Evolutionary conservation across 2,329 filamentous ascomycete species (phyloP), one percentile per base, ranked within the genome.

Genomic region (Sarocladium strictum): DNA sequence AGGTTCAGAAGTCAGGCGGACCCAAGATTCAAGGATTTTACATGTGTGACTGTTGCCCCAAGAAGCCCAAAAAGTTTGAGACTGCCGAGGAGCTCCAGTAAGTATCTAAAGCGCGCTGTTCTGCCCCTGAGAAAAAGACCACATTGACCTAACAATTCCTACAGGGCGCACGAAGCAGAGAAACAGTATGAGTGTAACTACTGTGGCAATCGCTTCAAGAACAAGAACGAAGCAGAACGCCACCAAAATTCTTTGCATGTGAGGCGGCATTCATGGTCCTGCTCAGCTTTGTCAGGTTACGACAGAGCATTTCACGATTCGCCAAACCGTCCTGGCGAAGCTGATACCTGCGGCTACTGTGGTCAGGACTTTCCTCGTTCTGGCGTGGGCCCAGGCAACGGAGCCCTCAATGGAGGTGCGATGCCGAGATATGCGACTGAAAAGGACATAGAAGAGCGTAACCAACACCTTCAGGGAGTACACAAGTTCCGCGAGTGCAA

Each of bases 401-500:
- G 70, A 11, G 63, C 60, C 15, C 58, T 65, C 54, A 62, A 60
- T 47, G 69, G 67, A 53, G 71, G 71, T 23, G 65, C 73, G 49
- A 61, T 65, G 32, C 68, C 67, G 24, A 70, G 72, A 38, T 69
- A 73, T 23, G 71, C 85, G 21, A 96, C 89, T 38, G 87, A 92
- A 4, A 83, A 90, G 53, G 89, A 97, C 66, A 97, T 92, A 92
- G 89, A 96, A 53, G 79, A 84, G 58, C 85, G 94, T 56, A 84
- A 92, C 54, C 86, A 89, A 55, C 94, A 99, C 73, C 75, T 99
- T 54, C 92, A 91, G 65, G 86, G 89, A 63, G 83, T 91, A 59
- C 94, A 99, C 76, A 99, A 99, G 68, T 99, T 96, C 68, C 85
- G 91, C 59, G 94, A 97, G 73, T 99, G 94, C 80, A 99, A 99